phyloP scores from a whole-genome alignment of 1,139 yeast species.

The Sugiyamaella grinbergsii region DNA sequence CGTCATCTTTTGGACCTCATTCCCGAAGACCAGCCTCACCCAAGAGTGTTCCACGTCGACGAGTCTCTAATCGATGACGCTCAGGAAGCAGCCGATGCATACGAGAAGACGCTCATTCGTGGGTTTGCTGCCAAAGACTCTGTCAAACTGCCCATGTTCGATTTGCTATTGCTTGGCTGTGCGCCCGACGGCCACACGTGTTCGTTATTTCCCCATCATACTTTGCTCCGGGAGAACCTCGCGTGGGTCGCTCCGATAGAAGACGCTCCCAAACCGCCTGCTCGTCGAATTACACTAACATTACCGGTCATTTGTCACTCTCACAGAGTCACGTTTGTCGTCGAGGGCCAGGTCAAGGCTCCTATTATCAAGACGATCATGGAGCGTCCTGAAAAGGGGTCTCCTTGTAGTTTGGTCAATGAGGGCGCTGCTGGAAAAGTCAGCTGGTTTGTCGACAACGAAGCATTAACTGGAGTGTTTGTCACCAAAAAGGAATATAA shows the following conservation, averaged over 20 bases:
- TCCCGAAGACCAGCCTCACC: slow-evolving; percentile 51
- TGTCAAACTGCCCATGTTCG: slow-evolving; percentile 93
- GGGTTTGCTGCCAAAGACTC: slow-evolving; percentile 97
- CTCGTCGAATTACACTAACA: slow-evolving; percentile 84
- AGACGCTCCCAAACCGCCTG: slow-evolving; percentile 90
- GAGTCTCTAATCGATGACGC: slow-evolving; percentile 77
- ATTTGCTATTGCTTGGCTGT: slow-evolving; percentile 85
- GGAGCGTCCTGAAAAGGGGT: slow-evolving; percentile 97
- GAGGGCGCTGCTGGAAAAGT: slow-evolving; percentile 97
- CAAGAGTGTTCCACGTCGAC: slow-evolving; percentile 81
- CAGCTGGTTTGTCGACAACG: slow-evolving; percentile 97
- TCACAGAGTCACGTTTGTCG: slow-evolving; percentile 88
- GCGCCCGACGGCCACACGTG: slow-evolving; percentile 99
- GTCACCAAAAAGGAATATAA: slow-evolving; percentile 77
- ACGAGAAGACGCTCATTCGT: slow-evolving; percentile 79
- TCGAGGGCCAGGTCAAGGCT: slow-evolving; percentile 94
- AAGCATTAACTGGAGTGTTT: slow-evolving; percentile 82
- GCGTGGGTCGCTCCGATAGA: slow-evolving; percentile 97
- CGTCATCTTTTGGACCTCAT: slow-evolving; percentile 76
- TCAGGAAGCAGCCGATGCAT: slow-evolving; percentile 90
- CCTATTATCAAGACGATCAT: slow-evolving; percentile 88
- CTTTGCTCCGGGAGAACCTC: slow-evolving; percentile 79
- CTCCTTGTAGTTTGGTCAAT: slow-evolving; percentile 91
- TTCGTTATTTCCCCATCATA: slow-evolving; percentile 90
- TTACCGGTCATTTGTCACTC: slow-evolving; percentile 96